Conservation (phyloP, 2,329 filamentous ascomycete genomes). For the Xenoacremonium recifei region DNA sequence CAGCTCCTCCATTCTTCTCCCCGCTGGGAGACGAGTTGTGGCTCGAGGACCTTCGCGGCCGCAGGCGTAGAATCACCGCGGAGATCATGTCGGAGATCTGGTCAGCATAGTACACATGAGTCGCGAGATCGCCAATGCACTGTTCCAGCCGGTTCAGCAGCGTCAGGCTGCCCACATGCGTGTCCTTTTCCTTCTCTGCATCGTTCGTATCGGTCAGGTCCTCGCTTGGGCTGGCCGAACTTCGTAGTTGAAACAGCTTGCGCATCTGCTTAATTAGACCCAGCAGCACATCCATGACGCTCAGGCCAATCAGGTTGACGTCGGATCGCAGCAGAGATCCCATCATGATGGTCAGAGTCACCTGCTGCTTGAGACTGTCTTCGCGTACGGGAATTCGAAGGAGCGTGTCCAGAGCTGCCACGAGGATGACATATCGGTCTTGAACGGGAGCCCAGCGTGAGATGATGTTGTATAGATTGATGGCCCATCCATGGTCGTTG, state of each 20-base stretch:
- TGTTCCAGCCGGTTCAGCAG: slow-evolving; percentile 71
- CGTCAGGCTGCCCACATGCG: slow-evolving; percentile 52
- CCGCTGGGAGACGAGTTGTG: slow-evolving; percentile 42
- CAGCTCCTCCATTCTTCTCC: slow-evolving; percentile 43
- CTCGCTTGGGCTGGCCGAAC: slow-evolving; percentile 31
- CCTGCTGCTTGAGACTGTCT: slow-evolving; percentile 69
- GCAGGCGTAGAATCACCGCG: slow-evolving; percentile 74
- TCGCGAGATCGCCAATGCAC: slow-evolving; percentile 88
- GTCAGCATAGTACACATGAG: slow-evolving; percentile 94
- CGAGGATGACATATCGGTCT: slow-evolving; percentile 86
- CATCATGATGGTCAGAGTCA: slow-evolving; percentile 75
- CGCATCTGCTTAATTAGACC: slow-evolving; percentile 83
- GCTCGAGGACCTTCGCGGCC: slow-evolving; percentile 54
- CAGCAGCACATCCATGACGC: slow-evolving; percentile 90
- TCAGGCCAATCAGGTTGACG: slow-evolving; percentile 91
- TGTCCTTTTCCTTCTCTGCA: slow-evolving; percentile 29
- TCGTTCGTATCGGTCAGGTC: slow-evolving; percentile 28
- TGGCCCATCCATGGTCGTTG: slow-evolving; percentile 69
- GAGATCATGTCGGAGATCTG: slow-evolving; percentile 94
- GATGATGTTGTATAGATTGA: slow-evolving; percentile 75
- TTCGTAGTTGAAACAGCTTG: slow-evolving; percentile 66
- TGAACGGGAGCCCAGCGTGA: slow-evolving; percentile 91
- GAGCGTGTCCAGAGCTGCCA: slow-evolving; percentile 77
- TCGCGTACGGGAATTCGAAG: slow-evolving; percentile 67
- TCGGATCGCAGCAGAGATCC: slow-evolving; percentile 81